Evolutionary conservation across 176 grass and related monocot species (phyloP), one percentile per base, ranked within the genome.

Genomic region (Thinopyrum elongatum): DNA sequence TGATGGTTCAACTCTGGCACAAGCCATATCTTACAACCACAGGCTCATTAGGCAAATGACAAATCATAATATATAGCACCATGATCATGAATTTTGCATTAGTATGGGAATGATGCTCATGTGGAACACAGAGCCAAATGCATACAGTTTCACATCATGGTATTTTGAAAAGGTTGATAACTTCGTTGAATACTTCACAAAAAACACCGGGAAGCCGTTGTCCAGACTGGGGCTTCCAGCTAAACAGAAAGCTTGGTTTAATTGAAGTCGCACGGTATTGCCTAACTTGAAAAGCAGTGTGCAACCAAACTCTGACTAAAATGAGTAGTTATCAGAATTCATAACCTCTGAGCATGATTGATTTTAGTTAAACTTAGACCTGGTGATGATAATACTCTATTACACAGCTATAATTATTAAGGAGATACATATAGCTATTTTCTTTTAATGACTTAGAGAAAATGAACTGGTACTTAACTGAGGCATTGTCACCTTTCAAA

Each of bases 21-120:
- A 77, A 59, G 26, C 19, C 16, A 63, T 41, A 66, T 51, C 17
- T 69, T 55, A 87, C 31, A 62, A 70, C 9, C 38, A 62, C 61
- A 86, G 22, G n/a, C 25, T 49, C 33, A 22, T 51, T 82, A 76
- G 28, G 58, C 7, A 80, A 62, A 80, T 67, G 36, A 82, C 7
- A 80, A 62, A 80, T 66, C 4, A 69, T 80, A 46, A 28, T 49
- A 65, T 29, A 35, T 35, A 81, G 39, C 26, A 83, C 51, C 22
- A 31, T 28, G 73, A 57, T 23, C 33, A 38, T 57, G 57, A 61
- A 47, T 62, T 72, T 65, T 65, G 34, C 59, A 31, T 26, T 83
- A 19, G 11, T 25, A 59, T 61, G 7, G 33, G 4, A 57, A 60
- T 34, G 58, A 36, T 11, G 38, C 7, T 13, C 13, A 60, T 13